Percentiles rank a stretch among this genome's conserved stretches.
Evolutionary conservation across 2,329 filamentous ascomycete species (phyloP).

Genomic region (Chrysoporthe deuterocubensis): DNA sequence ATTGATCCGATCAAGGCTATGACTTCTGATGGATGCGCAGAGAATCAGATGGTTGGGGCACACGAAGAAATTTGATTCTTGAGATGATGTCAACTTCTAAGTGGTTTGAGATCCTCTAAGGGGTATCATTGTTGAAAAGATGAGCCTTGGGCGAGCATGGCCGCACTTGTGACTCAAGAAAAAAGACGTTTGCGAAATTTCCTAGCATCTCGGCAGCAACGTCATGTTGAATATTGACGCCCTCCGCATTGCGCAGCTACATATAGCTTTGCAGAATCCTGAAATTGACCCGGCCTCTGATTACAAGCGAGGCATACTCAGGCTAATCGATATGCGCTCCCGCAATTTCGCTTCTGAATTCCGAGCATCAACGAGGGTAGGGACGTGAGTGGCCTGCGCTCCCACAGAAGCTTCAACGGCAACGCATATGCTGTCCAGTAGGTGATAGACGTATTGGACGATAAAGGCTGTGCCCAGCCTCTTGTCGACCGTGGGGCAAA

Average conservation of each 20-base stretch:
- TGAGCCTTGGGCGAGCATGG: background rate
- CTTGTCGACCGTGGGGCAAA: constrained; percentile 10
- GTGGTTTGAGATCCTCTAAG: background rate
- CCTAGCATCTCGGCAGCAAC: background rate
- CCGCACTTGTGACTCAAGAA: background rate
- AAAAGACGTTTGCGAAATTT: background rate
- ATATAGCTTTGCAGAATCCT: background rate
- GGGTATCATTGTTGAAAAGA: constrained; percentile 19
- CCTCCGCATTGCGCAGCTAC: background rate
- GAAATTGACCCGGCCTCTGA: background rate
- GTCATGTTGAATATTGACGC: constrained; percentile 19
- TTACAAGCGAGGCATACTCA: background rate
- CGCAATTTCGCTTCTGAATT: background rate
- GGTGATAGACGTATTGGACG: background rate
- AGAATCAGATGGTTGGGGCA: too few species aligned
- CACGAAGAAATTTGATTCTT: background rate
- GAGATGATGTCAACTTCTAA: background rate
- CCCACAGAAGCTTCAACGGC: background rate
- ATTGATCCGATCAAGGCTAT: background rate
- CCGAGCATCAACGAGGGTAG: constrained; percentile 7
- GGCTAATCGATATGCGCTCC: background rate
- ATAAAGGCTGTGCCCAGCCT: background rate
- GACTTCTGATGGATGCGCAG: too few species aligned
- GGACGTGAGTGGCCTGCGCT: background rate
- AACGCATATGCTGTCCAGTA: constrained; percentile 2